phyloP scores from a whole-genome alignment of 805 yeast species.

The Scheffersomyces spartinae region DNA sequence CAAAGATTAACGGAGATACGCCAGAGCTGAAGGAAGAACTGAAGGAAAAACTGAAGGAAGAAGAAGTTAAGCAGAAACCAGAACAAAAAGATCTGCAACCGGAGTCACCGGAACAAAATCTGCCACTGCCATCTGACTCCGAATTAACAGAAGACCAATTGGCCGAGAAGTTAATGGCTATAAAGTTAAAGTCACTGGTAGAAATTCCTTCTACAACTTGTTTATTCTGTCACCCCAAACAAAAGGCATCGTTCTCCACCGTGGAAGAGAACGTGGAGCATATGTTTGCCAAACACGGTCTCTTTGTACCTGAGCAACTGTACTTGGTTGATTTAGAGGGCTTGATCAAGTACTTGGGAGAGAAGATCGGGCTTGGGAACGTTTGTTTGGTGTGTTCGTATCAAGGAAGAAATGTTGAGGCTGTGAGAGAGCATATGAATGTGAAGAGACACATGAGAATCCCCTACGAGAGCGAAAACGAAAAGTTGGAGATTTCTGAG shows the following conservation, averaged over 20 bases:
- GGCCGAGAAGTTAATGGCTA: conserved; percentile 32
- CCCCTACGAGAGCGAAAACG: conserved; percentile 78
- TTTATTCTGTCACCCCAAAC: conserved; percentile 34
- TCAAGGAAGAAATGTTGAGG: conserved; percentile 75
- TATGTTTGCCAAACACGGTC: conserved; percentile 72
- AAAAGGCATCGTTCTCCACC: conserved; percentile 18
- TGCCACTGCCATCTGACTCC: conserved; percentile 3
- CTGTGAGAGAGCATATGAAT: conserved; percentile 81
- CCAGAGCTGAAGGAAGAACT: conserved; percentile 7
- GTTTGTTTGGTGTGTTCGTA: conserved; percentile 74
- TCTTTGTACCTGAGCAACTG: conserved; percentile 75
- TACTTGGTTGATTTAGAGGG: conserved; percentile 64
- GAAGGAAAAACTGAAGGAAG: conserved; percentile 4
- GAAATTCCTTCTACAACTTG: conserved; percentile 40
- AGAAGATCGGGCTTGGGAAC: conserved; percentile 73
- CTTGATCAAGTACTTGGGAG: conserved; percentile 62
- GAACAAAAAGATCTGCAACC: conserved; percentile 8
- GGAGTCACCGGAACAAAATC: conserved; percentile 2
- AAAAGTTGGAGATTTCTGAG: conserved; percentile 61
- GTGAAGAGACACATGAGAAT: conserved; percentile 80
- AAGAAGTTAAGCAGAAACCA: conserved; percentile 6
- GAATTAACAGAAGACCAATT: conserved; percentile 14
- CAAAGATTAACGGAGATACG: conserved; percentile 14
- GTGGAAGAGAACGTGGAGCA: conserved; percentile 45
- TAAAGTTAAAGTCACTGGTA: conserved; percentile 33